These are phyloP conservation scores for Trichoderma oligosporum DNA, from an alignment of 2,329 filamentous ascomycete genomes.

Conservation along the genomic window DNA sequence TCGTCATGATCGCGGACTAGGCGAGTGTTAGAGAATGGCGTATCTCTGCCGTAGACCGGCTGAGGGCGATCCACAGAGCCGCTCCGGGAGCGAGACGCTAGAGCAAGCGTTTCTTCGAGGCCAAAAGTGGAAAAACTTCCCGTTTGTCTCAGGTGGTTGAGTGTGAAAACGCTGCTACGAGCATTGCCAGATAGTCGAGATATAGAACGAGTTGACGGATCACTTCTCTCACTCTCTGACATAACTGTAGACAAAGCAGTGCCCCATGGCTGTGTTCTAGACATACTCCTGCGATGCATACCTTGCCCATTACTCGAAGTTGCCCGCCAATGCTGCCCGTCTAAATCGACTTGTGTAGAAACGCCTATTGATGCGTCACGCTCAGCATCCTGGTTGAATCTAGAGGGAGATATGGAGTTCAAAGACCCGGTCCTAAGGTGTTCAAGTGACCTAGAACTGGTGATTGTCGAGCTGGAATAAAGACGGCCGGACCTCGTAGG, in stretches of 20 bases:
- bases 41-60: constrained; percentile 39
- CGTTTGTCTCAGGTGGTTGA: constrained; percentile 52
- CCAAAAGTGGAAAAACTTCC: constrained; percentile 54
- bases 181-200: constrained; percentile 44
- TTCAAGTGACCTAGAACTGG: constrained; percentile 50
- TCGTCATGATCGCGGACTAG: constrained; percentile 59
- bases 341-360: constrained; percentile 23
- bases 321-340: constrained; percentile 23
- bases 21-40: constrained; percentile 36
- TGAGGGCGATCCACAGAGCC: constrained; percentile 50
- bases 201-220: constrained; percentile 46
- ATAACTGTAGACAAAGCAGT: constrained; percentile 61
- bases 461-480: constrained; percentile 46
- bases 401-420: constrained; percentile 53
- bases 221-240: constrained; percentile 58
- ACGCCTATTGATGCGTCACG: not conserved
- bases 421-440: constrained; percentile 51
- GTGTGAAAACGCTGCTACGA: constrained; percentile 48
- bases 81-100: constrained; percentile 39
- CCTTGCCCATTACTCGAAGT: constrained; percentile 8
- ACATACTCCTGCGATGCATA: constrained; percentile 13
- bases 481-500: constrained; percentile 28
- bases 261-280: constrained; percentile 54
- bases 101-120: constrained; percentile 38
- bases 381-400: constrained; percentile 45